Evolutionary conservation across 2,329 filamentous ascomycete species (phyloP).

Genomic region (Hypoxylon sp.): DNA sequence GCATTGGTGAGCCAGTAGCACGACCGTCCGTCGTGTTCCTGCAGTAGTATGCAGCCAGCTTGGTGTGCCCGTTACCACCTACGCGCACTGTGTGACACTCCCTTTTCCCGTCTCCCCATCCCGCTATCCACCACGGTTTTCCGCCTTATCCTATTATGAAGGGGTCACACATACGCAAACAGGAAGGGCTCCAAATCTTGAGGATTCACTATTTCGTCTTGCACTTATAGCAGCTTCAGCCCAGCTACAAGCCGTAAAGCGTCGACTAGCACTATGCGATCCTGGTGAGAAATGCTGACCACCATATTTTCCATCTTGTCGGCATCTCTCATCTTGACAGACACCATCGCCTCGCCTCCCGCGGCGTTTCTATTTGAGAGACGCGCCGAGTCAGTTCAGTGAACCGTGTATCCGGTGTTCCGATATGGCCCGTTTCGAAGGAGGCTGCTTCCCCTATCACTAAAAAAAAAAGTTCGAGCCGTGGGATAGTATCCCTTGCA

Average conservation of each 20-base stretch:
- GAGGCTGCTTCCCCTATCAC: conserved; percentile 22
- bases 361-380: conserved; percentile 2
- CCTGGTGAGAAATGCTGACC: conserved; percentile 5
- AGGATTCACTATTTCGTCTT: conserved; percentile 16
- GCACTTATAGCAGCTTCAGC: conserved; percentile 3
- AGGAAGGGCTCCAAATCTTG: conserved; percentile 2
- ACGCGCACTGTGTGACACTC: conserved; percentile 34
- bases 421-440: conserved; percentile 9
- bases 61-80: conserved; percentile 26
- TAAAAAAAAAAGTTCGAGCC: conserved; percentile 25
- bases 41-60: conserved; percentile 43
- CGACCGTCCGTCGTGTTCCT: conserved; percentile 44
- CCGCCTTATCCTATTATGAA: conserved; percentile 12
- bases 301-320: background rate
- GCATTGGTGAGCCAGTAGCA: conserved; percentile 43
- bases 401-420: conserved; percentile 13
- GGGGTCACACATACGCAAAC: conserved; percentile 10
- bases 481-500: conserved; percentile 25
- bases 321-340: background rate
- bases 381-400: conserved; percentile 6
- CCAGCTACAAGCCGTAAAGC: background rate
- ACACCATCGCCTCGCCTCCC: conserved; percentile 3
- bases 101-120: conserved; percentile 3
- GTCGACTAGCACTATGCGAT: conserved; percentile 8
- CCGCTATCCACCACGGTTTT: conserved; percentile 2